Percentiles rank a stretch among this genome's conserved stretches.
These are phyloP conservation scores for Fusarium irregulare DNA, from an alignment of 2,329 filamentous ascomycete genomes.

Conservation along the genomic window DNA sequence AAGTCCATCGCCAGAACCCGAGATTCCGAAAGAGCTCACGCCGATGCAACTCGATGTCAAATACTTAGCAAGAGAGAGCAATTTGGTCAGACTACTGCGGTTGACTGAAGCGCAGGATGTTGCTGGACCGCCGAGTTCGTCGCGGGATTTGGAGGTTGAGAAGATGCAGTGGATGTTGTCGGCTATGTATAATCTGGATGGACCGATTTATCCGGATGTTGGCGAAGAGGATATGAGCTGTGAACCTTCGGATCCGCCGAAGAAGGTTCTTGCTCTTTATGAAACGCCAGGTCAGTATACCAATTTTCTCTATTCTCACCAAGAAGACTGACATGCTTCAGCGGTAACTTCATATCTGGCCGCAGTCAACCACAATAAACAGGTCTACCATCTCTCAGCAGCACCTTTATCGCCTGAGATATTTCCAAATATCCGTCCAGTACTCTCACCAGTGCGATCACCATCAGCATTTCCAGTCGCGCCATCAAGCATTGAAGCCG, in stretches of 20 bases:
- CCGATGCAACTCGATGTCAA: conserved; percentile 19
- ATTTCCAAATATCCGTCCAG: conserved; percentile 56
- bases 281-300: conserved; percentile 15
- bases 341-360: conserved; percentile 31
- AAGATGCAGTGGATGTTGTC: conserved; percentile 71
- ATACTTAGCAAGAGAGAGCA: conserved; percentile 13
- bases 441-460: conserved; percentile 54
- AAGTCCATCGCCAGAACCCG: neutral
- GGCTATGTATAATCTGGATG: conserved; percentile 61
- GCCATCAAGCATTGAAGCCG: conserved; percentile 58
- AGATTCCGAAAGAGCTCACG: conserved; percentile 9
- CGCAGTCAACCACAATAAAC: conserved; percentile 24
- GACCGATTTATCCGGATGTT: neutral
- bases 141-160: conserved; percentile 58
- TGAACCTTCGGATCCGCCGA: conserved; percentile 9
- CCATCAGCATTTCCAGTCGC: conserved; percentile 53
- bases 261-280: conserved; percentile 31
- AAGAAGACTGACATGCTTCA: neutral
- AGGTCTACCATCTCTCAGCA: conserved; percentile 30
- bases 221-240: conserved; percentile 42
- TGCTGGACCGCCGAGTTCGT: neutral
- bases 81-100: conserved; percentile 15
- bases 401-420: conserved; percentile 43
- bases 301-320: too few relatives aligned
- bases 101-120: conserved; percentile 2